Evolutionary conservation across 768 basidiomycete genomes (phyloP), one percentile per base, ranked within the genome.

Genomic region (Lentinula sp.): DNA sequence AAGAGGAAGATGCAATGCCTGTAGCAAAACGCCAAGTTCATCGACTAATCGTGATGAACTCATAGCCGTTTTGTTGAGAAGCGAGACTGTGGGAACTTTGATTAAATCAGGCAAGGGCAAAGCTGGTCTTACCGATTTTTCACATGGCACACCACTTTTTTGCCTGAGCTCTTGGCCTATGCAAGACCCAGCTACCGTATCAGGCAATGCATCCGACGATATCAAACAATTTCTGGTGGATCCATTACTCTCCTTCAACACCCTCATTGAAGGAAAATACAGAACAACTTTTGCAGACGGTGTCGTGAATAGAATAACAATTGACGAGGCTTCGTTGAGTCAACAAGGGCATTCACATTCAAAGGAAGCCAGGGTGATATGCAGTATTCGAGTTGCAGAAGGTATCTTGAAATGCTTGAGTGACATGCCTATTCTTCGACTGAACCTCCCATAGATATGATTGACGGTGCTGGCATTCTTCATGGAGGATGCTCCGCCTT

Each of bases 21-120:
- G 64, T 39, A 86, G 76, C 43, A 86, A 79, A 23, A 69, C 63
- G 64, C 85, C 85, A 32, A 86, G 71, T 61, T 75, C 70, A 32
- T 62, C 55, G 53, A 75, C 69, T 69, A 70, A 54, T n/a, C n/a
- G 31, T 49, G 48, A 49, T 49, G 51, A 15, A 39, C 53, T 40
- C 53, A 54, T 54, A 4, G 37, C 34, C n/a, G 28, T 31, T 31
- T 52, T 32, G 50, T 52, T 52, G 21, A 23, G 43, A 45, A 45
- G 43, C n/a, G 43, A 45, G 31, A 11, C 5, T 21, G 50, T 51
- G 50, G 23, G 50, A 51, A 51, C 11, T 51, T 39, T 11, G 1
- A 8, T 13, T 39, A 5, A 39, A 28, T 28, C 28, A 28, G 28
- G 28, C 28, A 28, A 28, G 28, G 28, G 28, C 28, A 28, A 28